Base-by-base conservation (phyloP, 2,329 filamentous ascomycete species). In the Ceratocystis alfenasii region DNA sequence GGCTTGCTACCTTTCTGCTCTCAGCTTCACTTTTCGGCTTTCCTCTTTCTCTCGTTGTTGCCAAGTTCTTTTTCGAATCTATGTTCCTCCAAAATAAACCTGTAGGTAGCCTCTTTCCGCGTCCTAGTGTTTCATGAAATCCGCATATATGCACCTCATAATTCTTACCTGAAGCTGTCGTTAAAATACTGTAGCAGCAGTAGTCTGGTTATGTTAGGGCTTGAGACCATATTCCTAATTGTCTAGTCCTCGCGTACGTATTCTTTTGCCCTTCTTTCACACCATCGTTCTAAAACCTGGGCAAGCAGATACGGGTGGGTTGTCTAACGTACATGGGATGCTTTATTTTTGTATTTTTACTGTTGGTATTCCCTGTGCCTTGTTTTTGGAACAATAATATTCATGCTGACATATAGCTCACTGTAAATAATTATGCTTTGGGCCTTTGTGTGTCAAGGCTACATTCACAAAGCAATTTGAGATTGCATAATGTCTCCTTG, bases 401-500 rank as follows among this genome's bases (percentile, higher is more conserved):
- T 15, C 3, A 57, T 30, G 53, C 28, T 7, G 22, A 33, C 25
- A 30, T 57, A 57, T 57, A 57, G 53, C 53, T 30, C 53, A 57
- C 4, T 28, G 22, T 30, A 12, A 30, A 10, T 57, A 57, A 41
- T 41, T 57, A 30, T 57, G 53, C 22, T n/a, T 33, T 57, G 22
- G 50, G 12, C 8, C 30, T 57, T 57, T 57, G 25, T 22, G 22
- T 30, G 3, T 30, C 53, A 57, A 30, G 53, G 7, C 22, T 30
- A 15, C 53, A 33, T 57, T 28, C 15, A 12, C 10, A 10, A 57
- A 15, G 10, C 5, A 57, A 30, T n/a, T 57, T 30, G 53, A 57
- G 53, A 57, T 57, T 57, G 25, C 53, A 25, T 28, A 57, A 30
- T 57, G 25, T 57, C 53, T 57, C 53, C 53, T 57, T 57, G 53